A percentile compares a stretch with the other conserved stretches of the same genome.
These are phyloP conservation scores for Geranomyces variabilis DNA, from an alignment of 192 early-diverging fungal species.

Conservation along the genomic window DNA sequence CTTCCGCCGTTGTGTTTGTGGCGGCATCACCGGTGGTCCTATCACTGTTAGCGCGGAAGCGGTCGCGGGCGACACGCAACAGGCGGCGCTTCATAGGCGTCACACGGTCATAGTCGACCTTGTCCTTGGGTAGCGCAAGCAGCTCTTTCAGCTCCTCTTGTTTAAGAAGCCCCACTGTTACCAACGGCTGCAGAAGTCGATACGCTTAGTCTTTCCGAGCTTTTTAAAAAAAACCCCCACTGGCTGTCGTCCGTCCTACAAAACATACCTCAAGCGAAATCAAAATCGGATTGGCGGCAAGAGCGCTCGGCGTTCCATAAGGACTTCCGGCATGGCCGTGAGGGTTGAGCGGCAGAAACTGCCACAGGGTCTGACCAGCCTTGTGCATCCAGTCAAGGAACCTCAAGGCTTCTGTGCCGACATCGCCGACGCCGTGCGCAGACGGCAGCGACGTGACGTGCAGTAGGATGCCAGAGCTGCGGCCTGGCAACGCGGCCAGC, in stretches of 20 bases:
- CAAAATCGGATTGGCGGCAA: conserved; percentile 21
- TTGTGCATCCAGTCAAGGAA: conserved; percentile 34
- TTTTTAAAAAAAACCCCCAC: background rate
- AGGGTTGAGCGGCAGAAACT: conserved; percentile 34
- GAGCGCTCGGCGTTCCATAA: conserved; percentile 32
- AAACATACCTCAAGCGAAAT: conserved; percentile 30
- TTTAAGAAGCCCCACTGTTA: conserved; percentile 24
- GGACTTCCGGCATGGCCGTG: conserved; percentile 35
- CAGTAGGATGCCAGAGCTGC: conserved; percentile 23
- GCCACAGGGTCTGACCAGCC: conserved; percentile 35
- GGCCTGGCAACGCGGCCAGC: conserved; percentile 11
- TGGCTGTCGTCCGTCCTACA: too few relatives aligned
- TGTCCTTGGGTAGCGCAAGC: conserved; percentile 2
- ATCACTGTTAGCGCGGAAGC: background rate
- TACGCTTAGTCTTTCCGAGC: too few relatives aligned
- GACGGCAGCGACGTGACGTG: conserved; percentile 31
- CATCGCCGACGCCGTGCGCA: conserved; percentile 27
- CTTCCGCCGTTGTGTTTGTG: background rate
- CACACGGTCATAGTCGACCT: conserved; percentile 29
- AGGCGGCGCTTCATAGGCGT: conserved; percentile 23
- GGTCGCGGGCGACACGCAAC: conserved; percentile 28
- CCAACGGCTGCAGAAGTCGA: conserved; percentile 13
- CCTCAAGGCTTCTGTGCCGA: conserved; percentile 9
- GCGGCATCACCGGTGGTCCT: background rate
- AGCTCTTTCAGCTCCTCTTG: conserved; percentile 7